Evolutionary conservation across 2,329 filamentous ascomycete genomes (phyloP), one percentile per base, ranked within the genome.

Genomic region (Berkeleyomyces rouxiae): DNA sequence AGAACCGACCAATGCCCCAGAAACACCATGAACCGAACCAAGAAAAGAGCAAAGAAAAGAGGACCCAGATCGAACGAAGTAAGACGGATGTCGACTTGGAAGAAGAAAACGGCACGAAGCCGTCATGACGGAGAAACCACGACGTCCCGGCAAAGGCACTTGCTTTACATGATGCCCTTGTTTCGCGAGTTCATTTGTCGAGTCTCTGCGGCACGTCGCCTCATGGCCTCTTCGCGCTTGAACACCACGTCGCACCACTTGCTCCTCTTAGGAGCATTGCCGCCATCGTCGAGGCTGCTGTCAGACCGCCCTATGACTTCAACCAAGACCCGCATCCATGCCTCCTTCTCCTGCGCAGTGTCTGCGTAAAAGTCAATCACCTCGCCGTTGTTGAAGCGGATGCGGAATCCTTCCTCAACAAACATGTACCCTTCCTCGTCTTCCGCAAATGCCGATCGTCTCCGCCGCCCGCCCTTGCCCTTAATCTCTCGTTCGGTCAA

Each of bases 381-480:
- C 75, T 99, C 93, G 66, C 93, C 93, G 70, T 99, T 99, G 72
- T 89, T 95, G 75, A 99, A 99, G 64, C 92, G 90, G 72, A 99
- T 95, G 47, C 93, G 89, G 85, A 99, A 99, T 2, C 93, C 93
- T 72, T 99, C 93, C 73, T 99, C 93, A 61, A 99, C 92, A 72
- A 99, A 99, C 88, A 96, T 96, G 78, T 99, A 99, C 49, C 93
- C 93, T 72, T 99, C 93, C 74, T 99, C 93, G 67, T 99, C 93
- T 73, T 97, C 93, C 1, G 92, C 91, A 72, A 99, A 99, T 9
- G 89, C 93, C 42, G 91, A 96, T 72, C 95, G 90, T 63, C 93
- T 87, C 51, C 93, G 87, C 68, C 84, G 85, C 63, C 90, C 88
- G 66, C 82, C 82, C 71, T 85, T 88, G 63, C 86, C 87, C 11